A percentile compares a stretch with the other conserved stretches of the same genome.
phyloP scores from a whole-genome alignment of 1,284 basidiomycete species.

The Apiotrichum laibachii region DNA sequence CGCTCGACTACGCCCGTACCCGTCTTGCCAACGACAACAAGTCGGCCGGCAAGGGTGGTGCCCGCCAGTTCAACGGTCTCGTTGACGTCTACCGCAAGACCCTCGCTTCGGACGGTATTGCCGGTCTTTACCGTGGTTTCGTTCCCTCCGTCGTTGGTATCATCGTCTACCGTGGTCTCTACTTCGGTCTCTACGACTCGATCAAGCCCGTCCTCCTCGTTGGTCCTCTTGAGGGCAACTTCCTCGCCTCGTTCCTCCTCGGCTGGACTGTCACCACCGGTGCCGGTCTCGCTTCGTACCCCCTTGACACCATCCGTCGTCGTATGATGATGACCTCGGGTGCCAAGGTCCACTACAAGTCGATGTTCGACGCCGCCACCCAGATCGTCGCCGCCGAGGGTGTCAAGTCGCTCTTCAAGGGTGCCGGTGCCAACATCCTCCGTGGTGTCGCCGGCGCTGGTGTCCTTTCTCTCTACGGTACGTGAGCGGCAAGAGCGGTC shows the following conservation, averaged over 20 bases:
- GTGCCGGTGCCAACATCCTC: conserved; percentile 59
- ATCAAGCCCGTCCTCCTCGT: conserved; percentile 89
- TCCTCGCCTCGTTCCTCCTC: conserved; percentile 85
- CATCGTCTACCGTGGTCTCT: conserved; percentile 79
- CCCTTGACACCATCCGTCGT: conserved; percentile 92
- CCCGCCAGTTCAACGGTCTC: conserved; percentile 90
- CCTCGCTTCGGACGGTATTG: conserved; percentile 80
- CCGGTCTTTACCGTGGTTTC: conserved; percentile 92
- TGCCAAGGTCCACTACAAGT: conserved; percentile 56
- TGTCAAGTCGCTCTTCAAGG: conserved; percentile 61
- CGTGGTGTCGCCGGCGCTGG: conserved; percentile 70
- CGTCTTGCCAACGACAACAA: conserved; percentile 94
- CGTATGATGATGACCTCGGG: conserved; percentile 94
- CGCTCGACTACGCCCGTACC: conserved; percentile 91
- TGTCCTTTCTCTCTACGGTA: conserved; percentile 66
- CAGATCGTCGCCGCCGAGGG: conserved; percentile 64
- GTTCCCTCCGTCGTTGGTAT: conserved; percentile 92
- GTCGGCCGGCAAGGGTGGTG: conserved; percentile 80
- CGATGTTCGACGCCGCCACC: conserved; percentile 62
- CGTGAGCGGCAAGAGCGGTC: too few relatives aligned
- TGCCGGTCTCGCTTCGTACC: conserved; percentile 93
- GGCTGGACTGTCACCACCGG: conserved; percentile 93
- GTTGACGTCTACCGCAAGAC: conserved; percentile 91
- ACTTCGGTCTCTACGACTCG: conserved; percentile 90
- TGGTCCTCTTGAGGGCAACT: conserved; percentile 80